These are phyloP conservation scores for Suillus discolor DNA, from an alignment of 768 basidiomycete genomes.

Conservation along the genomic window DNA sequence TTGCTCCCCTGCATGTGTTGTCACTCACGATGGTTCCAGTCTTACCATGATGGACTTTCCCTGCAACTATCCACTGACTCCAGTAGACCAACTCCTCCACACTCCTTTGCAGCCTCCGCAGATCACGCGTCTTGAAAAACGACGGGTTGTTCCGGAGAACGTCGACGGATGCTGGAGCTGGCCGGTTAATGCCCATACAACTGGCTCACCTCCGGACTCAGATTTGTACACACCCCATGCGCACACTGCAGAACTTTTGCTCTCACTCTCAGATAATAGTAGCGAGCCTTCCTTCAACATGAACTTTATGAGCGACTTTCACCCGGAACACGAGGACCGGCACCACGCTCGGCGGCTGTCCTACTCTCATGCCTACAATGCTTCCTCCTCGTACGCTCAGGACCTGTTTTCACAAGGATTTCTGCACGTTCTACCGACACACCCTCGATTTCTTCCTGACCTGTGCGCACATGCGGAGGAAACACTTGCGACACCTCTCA, in stretches of 20 bases:
- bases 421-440: constrained; percentile 3
- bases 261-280: neutral
- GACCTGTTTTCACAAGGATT: constrained; percentile 10
- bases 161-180: constrained; percentile 20
- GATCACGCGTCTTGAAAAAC: constrained; percentile 19
- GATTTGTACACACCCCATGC: neutral
- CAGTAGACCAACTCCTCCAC: constrained; percentile 33
- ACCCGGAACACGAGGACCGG: constrained; percentile 15
- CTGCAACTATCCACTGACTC: constrained; percentile 19
- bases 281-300: neutral
- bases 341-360: constrained; percentile 15
- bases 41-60: constrained; percentile 11
- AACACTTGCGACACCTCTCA: constrained; percentile 21
- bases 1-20: constrained; percentile 18
- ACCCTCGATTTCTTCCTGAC: constrained; percentile 1
- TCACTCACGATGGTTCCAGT: constrained; percentile 15
- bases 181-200: constrained; percentile 18
- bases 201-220: constrained; percentile 9
- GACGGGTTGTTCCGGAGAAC: constrained; percentile 5
- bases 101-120: constrained; percentile 29
- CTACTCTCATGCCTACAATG: constrained; percentile 7
- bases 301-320: neutral
- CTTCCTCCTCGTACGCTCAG: constrained; percentile 5
- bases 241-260: neutral
- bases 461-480: constrained; percentile 13